Evolutionary conservation across 768 basidiomycete species (phyloP).

Genomic region (Gloeopeniophorella convolvens): DNA sequence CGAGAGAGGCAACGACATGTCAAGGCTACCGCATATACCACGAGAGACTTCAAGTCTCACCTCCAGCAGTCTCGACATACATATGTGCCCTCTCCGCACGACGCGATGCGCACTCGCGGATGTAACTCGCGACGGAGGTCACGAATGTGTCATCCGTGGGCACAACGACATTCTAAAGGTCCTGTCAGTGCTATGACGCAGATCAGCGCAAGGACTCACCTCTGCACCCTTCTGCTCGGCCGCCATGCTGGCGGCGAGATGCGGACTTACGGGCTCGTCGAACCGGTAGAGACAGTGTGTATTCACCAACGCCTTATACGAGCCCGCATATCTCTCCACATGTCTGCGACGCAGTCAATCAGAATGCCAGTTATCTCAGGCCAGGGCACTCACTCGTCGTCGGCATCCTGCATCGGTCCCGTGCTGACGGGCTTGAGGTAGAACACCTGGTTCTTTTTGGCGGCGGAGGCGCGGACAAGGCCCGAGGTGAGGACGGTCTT

Average conservation of each 20-base stretch:
- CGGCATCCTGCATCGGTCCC: slow-evolving; percentile 71
- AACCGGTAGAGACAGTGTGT: slow-evolving; percentile 77
- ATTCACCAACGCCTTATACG: slow-evolving; percentile 36
- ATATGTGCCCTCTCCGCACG: slow-evolving; percentile 41
- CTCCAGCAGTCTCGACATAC: slow-evolving; percentile 95
- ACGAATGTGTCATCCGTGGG: slow-evolving; percentile 66
- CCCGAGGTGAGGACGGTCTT: slow-evolving; percentile 89
- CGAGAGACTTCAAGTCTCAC: slow-evolving; percentile 38
- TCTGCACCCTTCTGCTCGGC: slow-evolving; percentile 26
- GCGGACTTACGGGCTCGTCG: slow-evolving; percentile 88
- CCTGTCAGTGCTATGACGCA: too few relatives aligned
- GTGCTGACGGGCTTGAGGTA: slow-evolving; percentile 93
- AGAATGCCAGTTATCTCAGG: background rate
- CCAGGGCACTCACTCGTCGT: slow-evolving; percentile 53
- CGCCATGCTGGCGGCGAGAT: slow-evolving; percentile 67
- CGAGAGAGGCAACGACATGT: background rate
- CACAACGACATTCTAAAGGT: slow-evolving; percentile 21
- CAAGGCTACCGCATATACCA: slow-evolving; percentile 10
- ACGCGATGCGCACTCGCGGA: slow-evolving; percentile 44
- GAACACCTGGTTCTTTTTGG: slow-evolving; percentile 43
- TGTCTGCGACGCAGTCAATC: slow-evolving; percentile 42
- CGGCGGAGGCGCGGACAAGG: slow-evolving; percentile 71
- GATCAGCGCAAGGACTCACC: slow-evolving; percentile 27
- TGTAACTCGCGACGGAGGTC: slow-evolving; percentile 54
- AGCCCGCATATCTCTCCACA: slow-evolving; percentile 47